These are phyloP conservation scores for Starmera stellimalicola DNA, from an alignment of 1,139 yeast species.

Conservation along the genomic window DNA sequence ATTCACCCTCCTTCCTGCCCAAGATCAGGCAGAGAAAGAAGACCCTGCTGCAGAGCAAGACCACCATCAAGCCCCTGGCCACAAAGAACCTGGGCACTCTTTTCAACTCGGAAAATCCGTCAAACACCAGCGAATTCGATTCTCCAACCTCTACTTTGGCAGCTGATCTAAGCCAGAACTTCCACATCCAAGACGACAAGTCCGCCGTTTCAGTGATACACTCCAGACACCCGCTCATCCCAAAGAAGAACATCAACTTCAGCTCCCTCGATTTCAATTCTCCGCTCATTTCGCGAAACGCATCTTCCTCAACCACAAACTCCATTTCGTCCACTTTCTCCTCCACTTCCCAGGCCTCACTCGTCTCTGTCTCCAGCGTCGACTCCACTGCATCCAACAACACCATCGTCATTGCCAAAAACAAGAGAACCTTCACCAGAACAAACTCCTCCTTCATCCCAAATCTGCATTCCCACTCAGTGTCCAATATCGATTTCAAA, in stretches of 20 bases:
- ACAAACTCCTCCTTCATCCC: neutral
- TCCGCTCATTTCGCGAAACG: neutral
- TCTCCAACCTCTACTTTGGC: conserved; percentile 36
- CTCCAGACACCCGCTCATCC: neutral
- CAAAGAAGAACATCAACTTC: no score
- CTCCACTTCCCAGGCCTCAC: neutral
- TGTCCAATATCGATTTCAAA: neutral
- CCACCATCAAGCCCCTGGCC: conserved; percentile 8
- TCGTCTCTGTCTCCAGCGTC: neutral
- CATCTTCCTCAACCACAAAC: neutral
- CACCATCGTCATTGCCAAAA: neutral
- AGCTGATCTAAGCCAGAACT: conserved; percentile 37
- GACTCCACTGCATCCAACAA: neutral
- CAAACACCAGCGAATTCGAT: no score
- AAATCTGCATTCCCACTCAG: neutral
- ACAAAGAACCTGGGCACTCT: conserved; percentile 15
- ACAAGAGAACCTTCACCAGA: neutral
- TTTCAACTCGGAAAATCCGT: no score
- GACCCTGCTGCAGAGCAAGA: conserved; percentile 9
- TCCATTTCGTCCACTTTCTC: neutral
- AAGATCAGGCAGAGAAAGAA: conserved; percentile 7
- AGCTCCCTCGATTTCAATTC: neutral
- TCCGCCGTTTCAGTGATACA: neutral
- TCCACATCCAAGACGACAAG: conserved; percentile 24
- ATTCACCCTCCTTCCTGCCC: conserved; percentile 20